Base-by-base conservation (phyloP, 179 eudicot genomes). In the Actinidia polygama region DNA sequence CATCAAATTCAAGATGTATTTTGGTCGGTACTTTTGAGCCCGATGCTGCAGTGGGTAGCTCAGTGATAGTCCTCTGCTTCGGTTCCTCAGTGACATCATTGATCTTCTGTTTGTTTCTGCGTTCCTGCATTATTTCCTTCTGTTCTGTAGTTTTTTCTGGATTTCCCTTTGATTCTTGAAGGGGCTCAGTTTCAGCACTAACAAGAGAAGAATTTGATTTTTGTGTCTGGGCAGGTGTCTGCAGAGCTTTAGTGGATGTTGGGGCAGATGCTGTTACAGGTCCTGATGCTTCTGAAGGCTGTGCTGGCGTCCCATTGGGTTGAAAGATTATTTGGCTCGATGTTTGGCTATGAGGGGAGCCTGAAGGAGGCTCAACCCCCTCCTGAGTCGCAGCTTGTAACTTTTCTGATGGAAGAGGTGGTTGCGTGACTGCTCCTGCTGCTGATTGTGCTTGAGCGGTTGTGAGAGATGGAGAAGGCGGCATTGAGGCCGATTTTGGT, bases 391-490 rank as follows among this genome's bases (percentile, higher is more conserved):
- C 23, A 58, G 79, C 70, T 71, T 70, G 68, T 58, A 75, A 55
- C 64, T 83, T 86, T 75, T 87, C 80, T 64, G 81, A 74, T 71
- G 90, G 76, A 21, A 84, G 81, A 50, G 82, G 77, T 59, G 85
- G 83, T 26, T 84, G 68, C 6, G 62, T 15, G 14, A 68, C 26
- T 74, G 73, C 64, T 36, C 58, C 71, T 51, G 55, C 70, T 80
- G 73, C 67, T 59, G 85, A 73, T 83, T 86, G 80, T 68, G 15
- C 62, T 80, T 69, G 71, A 18, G 67, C 54, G 66, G 78, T 21
- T 36, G 74, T 50, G 79, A 81, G 84, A 54, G 89, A 67, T 44
- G 84, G 73, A 21, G 85, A 83, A 26, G 83, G 67, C 21, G 84
- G 84, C 61, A 54, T 77, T 61, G 78, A 12, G 23, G 63, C 84